phyloP scores from a whole-genome alignment of 805 yeast species.

The Pichia thaimueangensis region DNA sequence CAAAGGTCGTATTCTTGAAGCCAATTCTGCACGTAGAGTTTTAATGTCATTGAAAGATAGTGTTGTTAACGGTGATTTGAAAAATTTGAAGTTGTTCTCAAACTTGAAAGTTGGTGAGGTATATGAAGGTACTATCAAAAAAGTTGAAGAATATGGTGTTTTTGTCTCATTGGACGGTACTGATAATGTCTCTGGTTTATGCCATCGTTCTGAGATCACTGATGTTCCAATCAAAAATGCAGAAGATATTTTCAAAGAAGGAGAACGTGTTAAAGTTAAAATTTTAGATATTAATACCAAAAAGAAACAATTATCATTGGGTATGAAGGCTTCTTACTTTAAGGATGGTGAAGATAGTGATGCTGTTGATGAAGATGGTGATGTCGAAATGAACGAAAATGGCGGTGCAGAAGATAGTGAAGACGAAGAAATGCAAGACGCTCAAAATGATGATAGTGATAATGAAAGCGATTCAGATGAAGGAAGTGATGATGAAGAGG shows the following conservation, averaged over 20 bases:
- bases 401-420: constrained; percentile 33
- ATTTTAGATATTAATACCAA: constrained; percentile 54
- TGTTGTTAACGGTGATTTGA: constrained; percentile 66
- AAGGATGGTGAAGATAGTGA: constrained; percentile 26
- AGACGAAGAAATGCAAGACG: constrained; percentile 13
- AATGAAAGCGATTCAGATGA: constrained; percentile 16
- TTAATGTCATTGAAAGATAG: constrained; percentile 76
- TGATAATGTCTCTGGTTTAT: constrained; percentile 71
- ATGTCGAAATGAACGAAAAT: constrained; percentile 18
- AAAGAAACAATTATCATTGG: constrained; percentile 75
- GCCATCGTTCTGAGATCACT: constrained; percentile 80
- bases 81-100: constrained; percentile 51
- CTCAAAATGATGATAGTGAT: constrained; percentile 18
- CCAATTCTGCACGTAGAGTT: constrained; percentile 57
- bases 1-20: constrained; percentile 60
- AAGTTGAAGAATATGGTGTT: constrained; percentile 84
- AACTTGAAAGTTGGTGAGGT: constrained; percentile 67
- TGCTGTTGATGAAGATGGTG: constrained; percentile 28
- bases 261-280: constrained; percentile 86
- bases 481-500: constrained; percentile 26
- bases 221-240: constrained; percentile 57
- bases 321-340: constrained; percentile 93
- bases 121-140: constrained; percentile 70
- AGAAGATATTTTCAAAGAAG: constrained; percentile 67
- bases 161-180: constrained; percentile 78